These are phyloP conservation scores for Ascochyta lentis DNA, from an alignment of 2,329 filamentous ascomycete species.

Conservation along the genomic window DNA sequence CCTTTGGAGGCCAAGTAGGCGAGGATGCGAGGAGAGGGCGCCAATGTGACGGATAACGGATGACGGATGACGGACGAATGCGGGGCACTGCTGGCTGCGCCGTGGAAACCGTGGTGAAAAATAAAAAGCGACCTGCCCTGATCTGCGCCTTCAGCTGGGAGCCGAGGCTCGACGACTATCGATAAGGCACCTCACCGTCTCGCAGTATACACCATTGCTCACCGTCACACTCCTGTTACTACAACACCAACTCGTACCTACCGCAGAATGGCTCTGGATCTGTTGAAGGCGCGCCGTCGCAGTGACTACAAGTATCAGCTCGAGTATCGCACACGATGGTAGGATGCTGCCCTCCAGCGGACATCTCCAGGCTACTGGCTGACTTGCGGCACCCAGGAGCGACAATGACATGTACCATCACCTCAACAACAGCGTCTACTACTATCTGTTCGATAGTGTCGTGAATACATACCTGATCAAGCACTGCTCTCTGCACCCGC, in stretches of 20 bases:
- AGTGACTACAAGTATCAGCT: constrained; percentile 79
- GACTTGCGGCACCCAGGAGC: constrained; percentile 58
- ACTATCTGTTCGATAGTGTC: constrained; percentile 87
- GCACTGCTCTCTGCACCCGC: constrained; percentile 75
- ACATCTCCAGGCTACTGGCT: neutral
- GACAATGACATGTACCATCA: constrained; percentile 97
- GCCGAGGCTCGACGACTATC: constrained; percentile 12
- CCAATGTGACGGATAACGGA: constrained; percentile 5
- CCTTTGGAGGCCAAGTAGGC: constrained; percentile 60
- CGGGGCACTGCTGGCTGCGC: constrained; percentile 5
- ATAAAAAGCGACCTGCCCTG: neutral
- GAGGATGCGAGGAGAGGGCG: constrained; percentile 59
- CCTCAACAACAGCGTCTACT: constrained; percentile 90
- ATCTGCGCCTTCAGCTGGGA: neutral
- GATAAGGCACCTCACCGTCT: constrained; percentile 7
- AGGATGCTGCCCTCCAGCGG: constrained; percentile 6
- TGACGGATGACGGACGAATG: neutral
- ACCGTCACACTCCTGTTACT: neutral
- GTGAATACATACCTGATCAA: constrained; percentile 88
- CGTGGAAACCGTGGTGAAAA: too few species aligned
- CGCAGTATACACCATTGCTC: neutral
- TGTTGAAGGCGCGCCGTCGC: constrained; percentile 66
- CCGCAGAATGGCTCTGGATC: constrained; percentile 33
- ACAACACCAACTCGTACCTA: neutral
- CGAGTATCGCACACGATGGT: constrained; percentile 90